Evolutionary conservation across 306 rosid species (phyloP).

Genomic region (Corylus heterophylla): DNA sequence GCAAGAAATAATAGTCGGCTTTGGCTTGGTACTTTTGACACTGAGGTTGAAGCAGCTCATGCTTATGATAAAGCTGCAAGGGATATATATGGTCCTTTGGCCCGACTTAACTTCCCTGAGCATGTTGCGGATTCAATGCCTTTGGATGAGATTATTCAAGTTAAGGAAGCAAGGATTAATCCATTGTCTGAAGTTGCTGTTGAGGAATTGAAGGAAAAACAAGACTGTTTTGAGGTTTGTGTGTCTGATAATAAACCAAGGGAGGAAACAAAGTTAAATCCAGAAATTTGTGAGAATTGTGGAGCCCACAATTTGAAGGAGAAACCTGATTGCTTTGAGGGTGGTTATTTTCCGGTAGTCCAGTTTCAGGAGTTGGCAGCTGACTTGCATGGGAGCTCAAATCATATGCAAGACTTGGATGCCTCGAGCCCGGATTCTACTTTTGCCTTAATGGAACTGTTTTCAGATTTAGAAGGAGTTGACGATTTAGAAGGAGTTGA

Average conservation of each 20-base stretch:
- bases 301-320: not conserved
- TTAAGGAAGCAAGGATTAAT: no score
- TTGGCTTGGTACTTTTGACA: conserved; percentile 90
- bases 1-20: conserved; percentile 46
- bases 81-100: conserved; percentile 12
- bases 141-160: not conserved
- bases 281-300: not conserved
- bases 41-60: conserved; percentile 73
- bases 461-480: not conserved
- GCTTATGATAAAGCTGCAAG: conserved; percentile 91
- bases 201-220: conserved; percentile 23
- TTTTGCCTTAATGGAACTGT: conserved; percentile 45
- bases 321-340: not conserved
- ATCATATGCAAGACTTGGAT: conserved; percentile 41
- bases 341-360: not conserved
- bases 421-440: conserved; percentile 60
- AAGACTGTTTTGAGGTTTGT: conserved; percentile 3
- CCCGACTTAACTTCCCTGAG: conserved; percentile 69
- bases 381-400: conserved; percentile 31
- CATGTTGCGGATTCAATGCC: conserved; percentile 7
- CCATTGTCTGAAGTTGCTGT: not conserved
- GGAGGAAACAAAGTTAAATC: conserved; percentile 12
- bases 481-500: conserved; percentile 15
- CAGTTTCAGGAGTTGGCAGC: conserved; percentile 8
- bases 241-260: not conserved